A percentile compares a stretch with the other conserved stretches of the same genome.
Evolutionary conservation across 768 basidiomycete species (phyloP).

Genomic region (Boletus insuetus): DNA sequence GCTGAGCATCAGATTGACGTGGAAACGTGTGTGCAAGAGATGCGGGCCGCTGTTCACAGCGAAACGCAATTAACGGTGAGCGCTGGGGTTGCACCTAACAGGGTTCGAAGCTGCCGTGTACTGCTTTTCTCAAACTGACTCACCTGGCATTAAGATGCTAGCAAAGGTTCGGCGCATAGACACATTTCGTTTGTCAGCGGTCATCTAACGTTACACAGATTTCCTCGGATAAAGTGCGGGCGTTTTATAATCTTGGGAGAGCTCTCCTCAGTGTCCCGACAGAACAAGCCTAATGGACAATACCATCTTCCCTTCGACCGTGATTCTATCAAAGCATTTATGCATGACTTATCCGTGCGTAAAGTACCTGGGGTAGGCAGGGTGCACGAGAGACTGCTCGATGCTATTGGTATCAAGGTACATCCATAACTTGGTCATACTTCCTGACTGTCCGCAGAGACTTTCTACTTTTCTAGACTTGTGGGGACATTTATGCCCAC

Average conservation of each 20-base stretch:
- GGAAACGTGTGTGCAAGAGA: slow-evolving; percentile 73
- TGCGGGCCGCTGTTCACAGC: slow-evolving; percentile 67
- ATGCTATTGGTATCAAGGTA: slow-evolving; percentile 82
- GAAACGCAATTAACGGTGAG: slow-evolving; percentile 89
- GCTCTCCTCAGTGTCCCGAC: not conserved
- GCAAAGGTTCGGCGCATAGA: slow-evolving; percentile 78
- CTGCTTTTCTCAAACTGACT: slow-evolving; percentile 16
- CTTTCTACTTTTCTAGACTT: slow-evolving; percentile 50
- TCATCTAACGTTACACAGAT: slow-evolving; percentile 48
- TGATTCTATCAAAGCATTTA: slow-evolving; percentile 66
- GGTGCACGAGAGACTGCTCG: slow-evolving; percentile 84
- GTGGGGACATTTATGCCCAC: slow-evolving; percentile 82
- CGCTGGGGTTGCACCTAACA: slow-evolving; percentile 94
- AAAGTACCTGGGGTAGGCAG: slow-evolving; percentile 89
- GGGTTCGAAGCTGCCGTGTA: slow-evolving; percentile 48
- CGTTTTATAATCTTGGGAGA: not conserved
- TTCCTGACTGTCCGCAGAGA: not conserved
- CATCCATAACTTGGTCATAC: not conserved
- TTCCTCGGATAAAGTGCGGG: slow-evolving; percentile 80
- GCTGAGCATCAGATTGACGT: slow-evolving; percentile 58
- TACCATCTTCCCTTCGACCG: slow-evolving; percentile 70
- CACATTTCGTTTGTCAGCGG: not conserved
- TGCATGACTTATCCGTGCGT: slow-evolving; percentile 78
- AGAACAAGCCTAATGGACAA: slow-evolving; percentile 97
- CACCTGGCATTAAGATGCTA: slow-evolving; percentile 58